Percentiles rank a stretch among this genome's conserved stretches.
Evolutionary conservation across 1,139 yeast species (phyloP).

Genomic region (Petasospora rhodanensis): DNA sequence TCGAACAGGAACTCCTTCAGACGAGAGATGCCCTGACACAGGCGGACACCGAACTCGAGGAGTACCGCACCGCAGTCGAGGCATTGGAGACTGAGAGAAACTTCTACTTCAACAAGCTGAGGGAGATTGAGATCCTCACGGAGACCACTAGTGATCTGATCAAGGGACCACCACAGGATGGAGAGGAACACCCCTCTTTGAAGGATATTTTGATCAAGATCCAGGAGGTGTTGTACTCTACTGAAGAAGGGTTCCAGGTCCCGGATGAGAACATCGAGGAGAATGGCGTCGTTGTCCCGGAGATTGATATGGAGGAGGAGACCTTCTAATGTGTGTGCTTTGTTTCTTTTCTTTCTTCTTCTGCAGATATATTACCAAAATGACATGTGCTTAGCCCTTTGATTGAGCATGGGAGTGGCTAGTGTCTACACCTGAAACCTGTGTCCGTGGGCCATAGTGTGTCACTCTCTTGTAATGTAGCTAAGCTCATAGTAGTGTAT

Average conservation of each 20-base stretch:
- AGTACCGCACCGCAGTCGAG: slow-evolving; percentile 48
- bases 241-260: slow-evolving; percentile 70
- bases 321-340: too few relatives aligned
- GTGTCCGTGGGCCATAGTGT: too few relatives aligned
- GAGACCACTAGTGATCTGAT: slow-evolving; percentile 57
- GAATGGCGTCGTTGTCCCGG: slow-evolving; percentile 4
- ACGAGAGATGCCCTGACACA: slow-evolving; percentile 36
- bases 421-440: too few relatives aligned
- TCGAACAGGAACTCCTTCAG: slow-evolving; percentile 32
- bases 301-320: slow-evolving; percentile 26
- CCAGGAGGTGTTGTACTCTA: slow-evolving; percentile 71
- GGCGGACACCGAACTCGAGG: slow-evolving; percentile 47
- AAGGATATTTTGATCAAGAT: slow-evolving; percentile 52
- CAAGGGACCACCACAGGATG: slow-evolving; percentile 31
- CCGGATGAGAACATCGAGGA: slow-evolving; percentile 31
- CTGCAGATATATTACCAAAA: too few relatives aligned
- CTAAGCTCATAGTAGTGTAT: too few relatives aligned
- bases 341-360: too few relatives aligned
- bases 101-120: slow-evolving; percentile 82
- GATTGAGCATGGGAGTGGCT: too few relatives aligned
- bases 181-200: slow-evolving; percentile 30
- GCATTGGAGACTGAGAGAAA: slow-evolving; percentile 74
- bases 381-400: too few relatives aligned
- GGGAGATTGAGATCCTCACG: slow-evolving; percentile 80
- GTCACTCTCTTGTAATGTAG: too few relatives aligned